Percentiles rank a stretch among this genome's conserved stretches.
phyloP scores from a whole-genome alignment of 805 yeast species.

The Hemisphaericaspora nanyangensis region DNA sequence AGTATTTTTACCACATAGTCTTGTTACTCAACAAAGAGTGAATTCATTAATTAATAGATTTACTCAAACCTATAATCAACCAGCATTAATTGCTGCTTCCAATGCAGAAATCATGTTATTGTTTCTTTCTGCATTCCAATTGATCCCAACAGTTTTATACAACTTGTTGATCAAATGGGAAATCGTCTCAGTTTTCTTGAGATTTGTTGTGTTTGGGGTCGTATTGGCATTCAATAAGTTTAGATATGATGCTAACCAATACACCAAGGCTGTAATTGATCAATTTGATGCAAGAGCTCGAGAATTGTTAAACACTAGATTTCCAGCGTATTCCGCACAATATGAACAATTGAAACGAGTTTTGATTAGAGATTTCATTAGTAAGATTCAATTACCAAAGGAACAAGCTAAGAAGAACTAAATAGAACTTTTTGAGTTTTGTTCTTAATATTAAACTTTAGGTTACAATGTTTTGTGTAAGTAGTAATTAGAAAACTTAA shows the following conservation, averaged over 20 bases:
- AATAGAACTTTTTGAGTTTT: too few relatives aligned
- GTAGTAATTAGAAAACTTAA: too few relatives aligned
- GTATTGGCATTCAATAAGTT: constrained; percentile 32
- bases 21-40: constrained; percentile 25
- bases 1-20: constrained; percentile 26
- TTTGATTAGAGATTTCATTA: constrained; percentile 14
- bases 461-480: too few relatives aligned
- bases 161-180: constrained; percentile 28
- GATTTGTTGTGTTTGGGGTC: constrained; percentile 28
- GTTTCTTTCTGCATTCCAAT: constrained; percentile 17
- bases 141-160: constrained; percentile 23
- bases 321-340: constrained; percentile 11
- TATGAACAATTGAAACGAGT: constrained; percentile 19
- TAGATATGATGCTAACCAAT: constrained; percentile 30
- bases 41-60: constrained; percentile 27
- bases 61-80: constrained; percentile 29
- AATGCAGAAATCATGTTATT: constrained; percentile 30
- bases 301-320: constrained; percentile 12
- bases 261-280: constrained; percentile 36
- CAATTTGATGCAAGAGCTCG: constrained; percentile 44
- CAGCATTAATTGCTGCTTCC: constrained; percentile 36
- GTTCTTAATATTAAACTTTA: too few relatives aligned
- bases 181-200: constrained; percentile 29
- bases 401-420: constrained; percentile 10
- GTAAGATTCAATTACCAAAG: constrained; percentile 20